Evolutionary conservation across 2,329 filamentous ascomycete genomes (phyloP), one percentile per base, ranked within the genome.

Genomic region (Trichoderma sp.): DNA sequence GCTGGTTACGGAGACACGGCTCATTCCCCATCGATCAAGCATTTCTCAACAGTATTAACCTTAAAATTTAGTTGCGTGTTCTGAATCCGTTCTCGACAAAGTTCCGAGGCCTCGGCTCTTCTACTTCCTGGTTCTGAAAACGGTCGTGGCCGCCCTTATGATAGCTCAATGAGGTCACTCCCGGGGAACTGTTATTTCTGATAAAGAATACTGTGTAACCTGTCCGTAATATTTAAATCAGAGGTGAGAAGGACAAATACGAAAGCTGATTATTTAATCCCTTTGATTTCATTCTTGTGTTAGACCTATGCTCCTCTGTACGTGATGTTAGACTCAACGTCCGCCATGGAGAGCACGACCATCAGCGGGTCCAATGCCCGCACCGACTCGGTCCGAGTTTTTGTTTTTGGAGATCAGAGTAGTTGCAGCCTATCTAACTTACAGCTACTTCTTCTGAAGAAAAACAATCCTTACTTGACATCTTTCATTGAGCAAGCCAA

Each of bases 351-450:
- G 22, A 48, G 25, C 22, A 27, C 35, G 59, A 63, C 59, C 17
- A 63, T 52, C 3, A 37, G 22, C 32, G 32, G 35, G 9, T 27
- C 59, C 10, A 35, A n/a, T 5, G n/a, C 22, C 27, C 22, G 34
- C 32, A 22, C 12, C 22, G 45, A 52, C 32, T 19, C 59, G 10
- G 17, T 52, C 29, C 59, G 48, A 13, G 52, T 67, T 12, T 48
- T 67, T 17, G 53, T 67, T 19, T 67, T 67, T 37, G 65, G 65
- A 10, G 65, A 67, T 48, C 65, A 67, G 37, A 67, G 57, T 34
- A 63, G 48, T 29, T 54, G 37, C 15, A 64, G 59, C 22, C 12
- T 64, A 6, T 39, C 58, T 6, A 61, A 54, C 13, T 22, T 67
- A n/a, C 65, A 64, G n/a, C 58, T 34, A 12, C 56, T 67, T 5